Evolutionary conservation across 495 filamentous ascomycete genomes (phyloP), one percentile per base, ranked within the genome.

Genomic region (Podospora conica): DNA sequence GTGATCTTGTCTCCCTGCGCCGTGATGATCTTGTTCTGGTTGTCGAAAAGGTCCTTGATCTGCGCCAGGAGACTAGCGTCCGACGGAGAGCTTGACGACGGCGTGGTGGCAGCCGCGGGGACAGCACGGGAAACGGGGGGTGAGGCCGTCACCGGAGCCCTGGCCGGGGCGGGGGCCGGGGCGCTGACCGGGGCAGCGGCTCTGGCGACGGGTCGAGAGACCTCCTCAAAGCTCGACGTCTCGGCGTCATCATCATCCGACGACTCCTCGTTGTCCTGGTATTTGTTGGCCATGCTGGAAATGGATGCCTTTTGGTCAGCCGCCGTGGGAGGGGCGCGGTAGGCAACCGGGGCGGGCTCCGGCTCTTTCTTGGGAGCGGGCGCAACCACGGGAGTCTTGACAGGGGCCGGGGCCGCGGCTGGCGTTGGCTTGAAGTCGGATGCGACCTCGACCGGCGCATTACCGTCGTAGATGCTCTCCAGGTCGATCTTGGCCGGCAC

Each of bases 401-500:
- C 78, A 1, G 84, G 73, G 1, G 78, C 73, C 10, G 66, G 64
- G 20, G 61, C 64, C 9, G 67, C 55, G 8, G 74, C 71, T 1
- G 78, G 73, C 31, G 83, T 78, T 7, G 89, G 86, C 77, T 89
- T 90, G 63, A 87, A 87, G 62, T 91, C 86, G 6, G 88, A 79
- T 22, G 89, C 77, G 11, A 96, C 82, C 69, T 96, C 91, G 62
- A 89, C 82, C 12, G 91, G 86, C 22, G 86, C 89, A 66, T 86
- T 83, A 25, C 92, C 93, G 23, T 96, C 91, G 75, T 93, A 98
- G 56, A 98, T 77, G 70, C 89, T 93, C 75, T 92, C 93, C 72
- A 98, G 85, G 66, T 94, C 92, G 71, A 98, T 93, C 83, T 96
- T 97, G 28, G 92, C 82, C 11, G 94, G 92, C 10, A 95, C 79